Conservation (phyloP, 1,284 basidiomycete species). For the Calocybe gambosa region DNA sequence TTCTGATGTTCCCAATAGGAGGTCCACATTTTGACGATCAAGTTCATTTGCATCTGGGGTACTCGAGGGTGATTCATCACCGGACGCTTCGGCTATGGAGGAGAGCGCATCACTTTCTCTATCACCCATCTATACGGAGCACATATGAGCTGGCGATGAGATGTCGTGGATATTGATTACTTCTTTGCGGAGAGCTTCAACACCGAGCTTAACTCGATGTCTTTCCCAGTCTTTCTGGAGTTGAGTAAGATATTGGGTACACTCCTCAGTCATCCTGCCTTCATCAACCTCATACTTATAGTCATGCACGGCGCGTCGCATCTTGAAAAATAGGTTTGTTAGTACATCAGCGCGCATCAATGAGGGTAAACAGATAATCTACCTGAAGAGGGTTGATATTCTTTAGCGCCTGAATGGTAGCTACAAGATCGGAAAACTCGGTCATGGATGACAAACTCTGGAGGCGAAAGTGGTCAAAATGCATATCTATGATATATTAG, state of each 20-base stretch:
- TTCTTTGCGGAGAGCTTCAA: slow-evolving; percentile 76
- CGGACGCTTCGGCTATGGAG: slow-evolving; percentile 35
- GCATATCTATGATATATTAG: slow-evolving; percentile 5
- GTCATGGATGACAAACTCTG: slow-evolving; percentile 82
- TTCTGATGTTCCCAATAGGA: slow-evolving; percentile 65
- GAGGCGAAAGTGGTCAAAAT: slow-evolving; percentile 14
- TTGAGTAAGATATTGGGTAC: slow-evolving; percentile 87
- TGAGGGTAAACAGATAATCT: slow-evolving; percentile 10
- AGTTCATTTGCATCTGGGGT: slow-evolving; percentile 30
- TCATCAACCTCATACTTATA: slow-evolving; percentile 96
- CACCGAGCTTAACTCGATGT: slow-evolving; percentile 75
- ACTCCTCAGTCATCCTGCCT: slow-evolving; percentile 89
- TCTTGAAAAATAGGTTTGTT: slow-evolving; percentile 42
- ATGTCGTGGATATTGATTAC: slow-evolving; percentile 27
- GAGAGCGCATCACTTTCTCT: slow-evolving; percentile 54
- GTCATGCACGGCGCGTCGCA: slow-evolving; percentile 88
- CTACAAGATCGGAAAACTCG: slow-evolving; percentile 84
- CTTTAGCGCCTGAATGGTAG: slow-evolving; percentile 84
- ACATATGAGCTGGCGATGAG: slow-evolving; percentile 8
- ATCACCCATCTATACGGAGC: slow-evolving; percentile 53
- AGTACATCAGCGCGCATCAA: slow-evolving; percentile 1
- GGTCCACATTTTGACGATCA: slow-evolving; percentile 60
- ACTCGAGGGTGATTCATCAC: slow-evolving; percentile 27
- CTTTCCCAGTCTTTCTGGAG: slow-evolving; percentile 96
- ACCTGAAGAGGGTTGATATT: slow-evolving; percentile 89